A percentile compares a stretch with the other conserved stretches of the same genome.
Evolutionary conservation across 2,329 filamentous ascomycete species (phyloP).

Genomic region (Pseudophaeomoniella oleicola): DNA sequence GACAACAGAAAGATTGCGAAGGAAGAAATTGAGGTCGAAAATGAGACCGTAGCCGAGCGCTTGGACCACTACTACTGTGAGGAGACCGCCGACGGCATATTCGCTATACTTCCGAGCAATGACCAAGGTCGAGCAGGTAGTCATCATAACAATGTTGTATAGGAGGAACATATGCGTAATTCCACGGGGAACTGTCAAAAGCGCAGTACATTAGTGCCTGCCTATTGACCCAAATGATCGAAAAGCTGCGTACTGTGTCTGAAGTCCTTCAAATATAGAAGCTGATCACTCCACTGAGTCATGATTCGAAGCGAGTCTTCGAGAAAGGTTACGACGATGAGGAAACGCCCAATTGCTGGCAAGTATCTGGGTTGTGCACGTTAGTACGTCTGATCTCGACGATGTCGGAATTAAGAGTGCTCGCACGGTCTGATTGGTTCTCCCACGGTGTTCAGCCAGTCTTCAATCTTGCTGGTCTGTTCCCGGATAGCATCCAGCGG

Average conservation of each 20-base stretch:
- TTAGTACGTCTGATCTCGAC: neutral
- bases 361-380: conserved; percentile 51
- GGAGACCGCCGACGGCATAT: conserved; percentile 79
- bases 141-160: conserved; percentile 79
- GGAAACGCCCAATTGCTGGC: conserved; percentile 85
- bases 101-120: conserved; percentile 88
- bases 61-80: conserved; percentile 82
- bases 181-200: conserved; percentile 59
- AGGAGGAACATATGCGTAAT: conserved; percentile 89
- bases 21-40: conserved; percentile 99
- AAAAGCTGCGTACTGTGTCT: conserved; percentile 58
- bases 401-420: conserved; percentile 3
- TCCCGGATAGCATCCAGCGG: conserved; percentile 78
- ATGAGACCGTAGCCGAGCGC: conserved; percentile 94
- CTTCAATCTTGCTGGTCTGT: conserved; percentile 98
- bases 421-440: conserved; percentile 92
- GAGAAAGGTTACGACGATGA: conserved; percentile 96
- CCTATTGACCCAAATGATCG: neutral
- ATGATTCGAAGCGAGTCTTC: conserved; percentile 93
- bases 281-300: conserved; percentile 93
- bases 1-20: conserved; percentile 94
- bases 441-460: conserved; percentile 70
- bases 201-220: conserved; percentile 8
- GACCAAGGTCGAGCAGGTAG: conserved; percentile 65
- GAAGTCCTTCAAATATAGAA: conserved; percentile 85